Evolutionary conservation across 2,329 filamentous ascomycete genomes (phyloP).

Genomic region (Xylaria sp.): DNA sequence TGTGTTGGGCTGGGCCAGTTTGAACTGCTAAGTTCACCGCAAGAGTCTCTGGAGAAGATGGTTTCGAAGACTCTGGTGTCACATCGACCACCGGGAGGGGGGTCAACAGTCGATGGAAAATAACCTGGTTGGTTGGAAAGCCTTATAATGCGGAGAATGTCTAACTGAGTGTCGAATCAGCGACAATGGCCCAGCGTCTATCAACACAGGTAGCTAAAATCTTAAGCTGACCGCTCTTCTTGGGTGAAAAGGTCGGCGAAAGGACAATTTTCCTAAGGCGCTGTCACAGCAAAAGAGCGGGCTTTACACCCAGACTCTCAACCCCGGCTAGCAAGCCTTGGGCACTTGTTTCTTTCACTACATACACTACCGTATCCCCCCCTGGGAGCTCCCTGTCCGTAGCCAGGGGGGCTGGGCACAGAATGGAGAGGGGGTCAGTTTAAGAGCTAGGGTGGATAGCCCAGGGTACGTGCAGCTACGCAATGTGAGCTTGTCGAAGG

Average conservation of each 20-base stretch:
- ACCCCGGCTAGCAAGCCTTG: conserved; percentile 33
- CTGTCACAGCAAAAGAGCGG: conserved; percentile 32
- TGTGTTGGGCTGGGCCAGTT: conserved; percentile 13
- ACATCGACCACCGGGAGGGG: conserved; percentile 37
- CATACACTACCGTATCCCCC: neutral
- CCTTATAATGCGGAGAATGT: conserved; percentile 38
- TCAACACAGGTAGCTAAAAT: conserved; percentile 34
- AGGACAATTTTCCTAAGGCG: conserved; percentile 19
- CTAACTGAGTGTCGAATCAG: conserved; percentile 39
- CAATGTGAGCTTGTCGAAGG: conserved; percentile 23
- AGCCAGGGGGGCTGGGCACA: conserved; percentile 22
- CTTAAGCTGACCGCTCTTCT: conserved; percentile 49
- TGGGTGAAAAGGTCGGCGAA: conserved; percentile 41
- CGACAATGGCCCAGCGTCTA: conserved; percentile 28
- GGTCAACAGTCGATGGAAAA: conserved; percentile 30
- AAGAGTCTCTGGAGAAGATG: conserved; percentile 41
- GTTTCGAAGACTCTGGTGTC: conserved; percentile 38
- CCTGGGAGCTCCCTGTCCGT: conserved; percentile 24
- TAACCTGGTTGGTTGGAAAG: conserved; percentile 39
- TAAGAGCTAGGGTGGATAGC: conserved; percentile 18
- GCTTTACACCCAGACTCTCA: conserved; percentile 23
- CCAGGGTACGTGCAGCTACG: conserved; percentile 27
- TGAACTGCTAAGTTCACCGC: conserved; percentile 46
- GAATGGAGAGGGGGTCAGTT: conserved; percentile 29
- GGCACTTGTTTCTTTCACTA: neutral